These are phyloP conservation scores for Oenanthe sinensis DNA, from an alignment of 129 eudicot genomes.

Conservation along the genomic window DNA sequence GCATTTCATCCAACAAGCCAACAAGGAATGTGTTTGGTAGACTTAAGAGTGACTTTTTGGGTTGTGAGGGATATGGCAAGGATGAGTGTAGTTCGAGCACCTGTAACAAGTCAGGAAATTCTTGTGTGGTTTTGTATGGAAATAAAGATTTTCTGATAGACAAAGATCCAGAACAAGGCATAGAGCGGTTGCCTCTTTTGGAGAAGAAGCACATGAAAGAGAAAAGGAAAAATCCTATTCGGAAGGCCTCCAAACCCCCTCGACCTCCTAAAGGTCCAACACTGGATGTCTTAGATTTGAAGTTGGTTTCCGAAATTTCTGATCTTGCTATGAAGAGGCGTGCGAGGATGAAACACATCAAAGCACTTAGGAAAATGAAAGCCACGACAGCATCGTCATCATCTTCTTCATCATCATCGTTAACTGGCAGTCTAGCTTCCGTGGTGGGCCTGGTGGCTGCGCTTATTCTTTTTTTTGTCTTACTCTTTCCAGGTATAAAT, in stretches of 20 bases:
- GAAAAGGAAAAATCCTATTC: constrained; percentile 32
- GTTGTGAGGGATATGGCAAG: constrained; percentile 29
- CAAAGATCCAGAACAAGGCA: constrained; percentile 23
- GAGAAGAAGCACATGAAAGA: constrained; percentile 38
- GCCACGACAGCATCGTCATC: constrained; percentile 27
- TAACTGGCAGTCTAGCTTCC: constrained; percentile 41
- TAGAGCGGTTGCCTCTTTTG: constrained; percentile 29
- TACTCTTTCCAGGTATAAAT: constrained; percentile 60
- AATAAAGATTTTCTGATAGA: constrained; percentile 30
- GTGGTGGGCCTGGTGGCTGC: constrained; percentile 30
- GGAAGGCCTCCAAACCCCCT: constrained; percentile 70
- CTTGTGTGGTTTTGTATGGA: constrained; percentile 19
- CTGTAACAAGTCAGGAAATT: constrained; percentile 18
- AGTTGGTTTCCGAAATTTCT: constrained; percentile 55
- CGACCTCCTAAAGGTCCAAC: constrained; percentile 78
- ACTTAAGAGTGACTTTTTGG: constrained; percentile 26
- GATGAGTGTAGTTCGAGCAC: constrained; percentile 28
- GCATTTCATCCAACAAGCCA: constrained; percentile 21
- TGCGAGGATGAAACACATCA: constrained; percentile 58
- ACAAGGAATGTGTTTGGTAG: constrained; percentile 30
- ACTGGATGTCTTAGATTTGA: constrained; percentile 51
- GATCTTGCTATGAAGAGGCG: constrained; percentile 65
- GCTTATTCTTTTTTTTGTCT: constrained; percentile 45
- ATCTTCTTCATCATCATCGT: constrained; percentile 37
- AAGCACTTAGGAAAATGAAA: constrained; percentile 54